Evolutionary conservation across 75 land plant species (phyloP).

Genomic region (Picea sitchensis): DNA sequence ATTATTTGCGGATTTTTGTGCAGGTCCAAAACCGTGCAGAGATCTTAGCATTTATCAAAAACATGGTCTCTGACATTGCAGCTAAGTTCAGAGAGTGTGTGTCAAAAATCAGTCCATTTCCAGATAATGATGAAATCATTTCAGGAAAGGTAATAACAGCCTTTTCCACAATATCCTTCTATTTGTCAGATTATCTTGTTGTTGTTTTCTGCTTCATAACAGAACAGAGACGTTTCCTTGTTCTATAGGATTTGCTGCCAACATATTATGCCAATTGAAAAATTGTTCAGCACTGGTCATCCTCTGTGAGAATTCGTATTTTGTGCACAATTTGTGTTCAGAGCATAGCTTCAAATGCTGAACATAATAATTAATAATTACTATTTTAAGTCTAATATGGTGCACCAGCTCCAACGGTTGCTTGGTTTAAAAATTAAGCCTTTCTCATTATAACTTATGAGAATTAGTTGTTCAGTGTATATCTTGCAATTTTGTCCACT

Average conservation of each 20-base stretch:
- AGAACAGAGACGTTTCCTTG: background rate
- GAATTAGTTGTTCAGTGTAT: no score
- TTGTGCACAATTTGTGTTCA: background rate
- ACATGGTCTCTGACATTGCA: constrained; percentile 18
- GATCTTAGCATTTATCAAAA: constrained; percentile 25
- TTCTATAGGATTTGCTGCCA: background rate
- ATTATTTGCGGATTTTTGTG: background rate
- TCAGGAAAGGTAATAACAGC: constrained; percentile 29
- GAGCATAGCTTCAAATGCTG: background rate
- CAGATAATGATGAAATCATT: constrained; percentile 47
- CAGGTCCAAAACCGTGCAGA: constrained; percentile 30
- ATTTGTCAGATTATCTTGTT: background rate
- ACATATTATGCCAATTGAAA: no score
- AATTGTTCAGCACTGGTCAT: background rate
- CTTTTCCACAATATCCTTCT: background rate
- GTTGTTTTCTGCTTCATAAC: no score
- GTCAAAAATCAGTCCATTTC: constrained; percentile 33
- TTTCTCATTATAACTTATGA: no score
- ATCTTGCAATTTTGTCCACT: no score
- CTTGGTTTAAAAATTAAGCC: background rate
- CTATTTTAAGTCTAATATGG: background rate
- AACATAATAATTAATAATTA: background rate
- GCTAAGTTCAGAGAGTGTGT: constrained; percentile 31
- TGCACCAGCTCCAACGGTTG: background rate
- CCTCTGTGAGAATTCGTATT: background rate